Evolutionary conservation across 73 alveolate genomes (phyloP).

Genomic region (Uronychia binucleata): DNA sequence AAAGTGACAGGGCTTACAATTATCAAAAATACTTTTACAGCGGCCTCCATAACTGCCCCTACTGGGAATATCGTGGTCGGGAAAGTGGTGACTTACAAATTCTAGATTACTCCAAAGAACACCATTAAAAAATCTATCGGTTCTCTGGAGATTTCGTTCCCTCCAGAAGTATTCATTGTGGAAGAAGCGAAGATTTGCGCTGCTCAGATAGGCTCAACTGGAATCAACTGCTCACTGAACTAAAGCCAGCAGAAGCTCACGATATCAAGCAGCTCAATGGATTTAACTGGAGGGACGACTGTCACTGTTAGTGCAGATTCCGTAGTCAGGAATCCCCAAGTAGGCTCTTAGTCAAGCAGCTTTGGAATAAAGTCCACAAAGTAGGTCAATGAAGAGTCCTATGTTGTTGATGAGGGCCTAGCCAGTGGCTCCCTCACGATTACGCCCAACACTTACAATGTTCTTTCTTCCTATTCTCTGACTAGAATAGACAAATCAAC

Average conservation of each 20-base stretch:
- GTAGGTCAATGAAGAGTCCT: background rate
- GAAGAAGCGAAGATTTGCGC: slow-evolving; percentile 14
- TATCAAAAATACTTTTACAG: slow-evolving; percentile 5
- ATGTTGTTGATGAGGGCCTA: background rate
- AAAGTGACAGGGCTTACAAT: slow-evolving; percentile 2
- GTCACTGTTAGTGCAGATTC: background rate
- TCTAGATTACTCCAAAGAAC: slow-evolving; percentile 11
- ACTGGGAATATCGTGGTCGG: slow-evolving; percentile 17
- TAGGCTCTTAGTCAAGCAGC: background rate
- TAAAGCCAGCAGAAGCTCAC: background rate
- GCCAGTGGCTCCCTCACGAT: background rate
- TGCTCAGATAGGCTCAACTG: slow-evolving; percentile 2
- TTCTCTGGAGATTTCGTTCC: slow-evolving; percentile 1
- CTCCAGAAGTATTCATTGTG: slow-evolving; percentile 1
- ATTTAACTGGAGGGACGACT: background rate
- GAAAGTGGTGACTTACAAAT: slow-evolving; percentile 1
- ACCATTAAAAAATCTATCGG: slow-evolving; percentile 3
- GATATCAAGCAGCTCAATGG: background rate
- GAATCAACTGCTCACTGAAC: background rate
- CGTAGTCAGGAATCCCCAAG: slow-evolving; percentile 16
- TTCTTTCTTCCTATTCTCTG: background rate
- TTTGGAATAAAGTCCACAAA: background rate
- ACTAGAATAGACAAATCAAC: slow-evolving; percentile 13
- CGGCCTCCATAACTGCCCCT: slow-evolving; percentile 15
- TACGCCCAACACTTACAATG: slow-evolving; percentile 11